A percentile compares a stretch with the other conserved stretches of the same genome.
Evolutionary conservation across 371 early-diverging fungal species (phyloP).

Genomic region (Coemansia sp.): DNA sequence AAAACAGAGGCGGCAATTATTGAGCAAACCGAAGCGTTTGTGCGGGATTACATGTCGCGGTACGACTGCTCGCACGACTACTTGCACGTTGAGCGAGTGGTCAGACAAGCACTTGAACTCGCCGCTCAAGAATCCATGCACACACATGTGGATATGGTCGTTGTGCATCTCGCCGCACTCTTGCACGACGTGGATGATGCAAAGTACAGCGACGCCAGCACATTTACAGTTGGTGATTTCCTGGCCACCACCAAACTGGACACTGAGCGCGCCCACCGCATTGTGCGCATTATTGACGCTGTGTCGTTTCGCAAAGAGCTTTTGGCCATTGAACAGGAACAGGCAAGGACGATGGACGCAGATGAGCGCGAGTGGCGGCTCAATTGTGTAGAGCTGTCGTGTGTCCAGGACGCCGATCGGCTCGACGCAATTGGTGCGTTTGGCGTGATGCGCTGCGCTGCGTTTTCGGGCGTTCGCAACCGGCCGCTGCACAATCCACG

Average conservation of each 20-base stretch:
- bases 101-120: constrained; percentile 55
- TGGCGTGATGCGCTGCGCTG: constrained; percentile 72
- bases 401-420: constrained; percentile 81
- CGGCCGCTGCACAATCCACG: constrained; percentile 62
- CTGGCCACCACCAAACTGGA: constrained; percentile 52
- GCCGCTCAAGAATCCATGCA: constrained; percentile 31
- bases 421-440: constrained; percentile 83
- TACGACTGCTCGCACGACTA: constrained; percentile 80
- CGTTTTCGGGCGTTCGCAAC: constrained; percentile 69
- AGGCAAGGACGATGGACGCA: constrained; percentile 12
- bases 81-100: constrained; percentile 74
- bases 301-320: constrained; percentile 76
- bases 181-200: constrained; percentile 78
- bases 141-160: constrained; percentile 58
- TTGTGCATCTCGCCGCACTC: constrained; percentile 71
- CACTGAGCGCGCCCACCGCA: constrained; percentile 53
- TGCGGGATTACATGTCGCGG: constrained; percentile 63
- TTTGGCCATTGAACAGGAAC: constrained; percentile 57
- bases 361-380: constrained; percentile 56
- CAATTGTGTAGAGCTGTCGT: constrained; percentile 64
- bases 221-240: constrained; percentile 57
- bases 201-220: constrained; percentile 61
- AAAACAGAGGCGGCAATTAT: constrained; percentile 1
- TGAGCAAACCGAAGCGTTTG: constrained; percentile 55
- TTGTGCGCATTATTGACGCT: constrained; percentile 63